Evolutionary conservation across 768 basidiomycete genomes (phyloP).

Genomic region (Psilocybe sp.): DNA sequence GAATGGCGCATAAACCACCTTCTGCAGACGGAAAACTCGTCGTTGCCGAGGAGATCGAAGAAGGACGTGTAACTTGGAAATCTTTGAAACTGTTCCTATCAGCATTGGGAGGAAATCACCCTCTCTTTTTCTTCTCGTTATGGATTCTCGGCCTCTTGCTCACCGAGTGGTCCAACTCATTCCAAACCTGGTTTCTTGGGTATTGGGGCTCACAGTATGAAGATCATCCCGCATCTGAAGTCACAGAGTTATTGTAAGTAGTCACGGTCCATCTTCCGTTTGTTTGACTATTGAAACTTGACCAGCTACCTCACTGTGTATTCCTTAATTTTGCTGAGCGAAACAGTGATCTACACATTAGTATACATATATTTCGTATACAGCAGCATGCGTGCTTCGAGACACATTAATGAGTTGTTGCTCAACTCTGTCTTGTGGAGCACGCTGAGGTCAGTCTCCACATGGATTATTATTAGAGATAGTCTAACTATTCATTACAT

Average conservation of each 20-base stretch:
- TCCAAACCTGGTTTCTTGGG: constrained; percentile 42
- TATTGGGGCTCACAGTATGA: constrained; percentile 45
- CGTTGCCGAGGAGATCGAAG: constrained; percentile 56
- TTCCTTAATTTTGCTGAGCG: constrained; percentile 8
- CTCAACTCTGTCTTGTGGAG: constrained; percentile 15
- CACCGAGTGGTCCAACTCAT: constrained; percentile 21
- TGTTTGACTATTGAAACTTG: not conserved
- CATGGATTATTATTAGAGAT: not conserved
- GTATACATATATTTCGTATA: constrained; percentile 9
- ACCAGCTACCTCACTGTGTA: constrained; percentile 49
- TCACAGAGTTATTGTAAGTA: constrained; percentile 35
- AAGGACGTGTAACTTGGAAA: constrained; percentile 22
- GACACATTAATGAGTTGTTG: constrained; percentile 9
- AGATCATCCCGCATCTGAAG: constrained; percentile 24
- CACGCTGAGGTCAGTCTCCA: constrained; percentile 12
- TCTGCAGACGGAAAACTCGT: constrained; percentile 50
- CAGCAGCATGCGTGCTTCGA: constrained; percentile 38
- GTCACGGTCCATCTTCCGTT: constrained; percentile 10
- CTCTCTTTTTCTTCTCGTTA: constrained; percentile 29
- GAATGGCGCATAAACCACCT: constrained; percentile 10
- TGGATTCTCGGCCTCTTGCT: constrained; percentile 23
- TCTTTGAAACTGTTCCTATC: constrained; percentile 33
- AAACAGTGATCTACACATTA: constrained; percentile 1
- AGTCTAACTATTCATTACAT: not conserved
- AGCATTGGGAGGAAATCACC: constrained; percentile 32